Percentiles rank a stretch among this genome's conserved stretches.
Conservation (phyloP, 495 filamentous ascomycete genomes). For the Zalerion maritima region DNA sequence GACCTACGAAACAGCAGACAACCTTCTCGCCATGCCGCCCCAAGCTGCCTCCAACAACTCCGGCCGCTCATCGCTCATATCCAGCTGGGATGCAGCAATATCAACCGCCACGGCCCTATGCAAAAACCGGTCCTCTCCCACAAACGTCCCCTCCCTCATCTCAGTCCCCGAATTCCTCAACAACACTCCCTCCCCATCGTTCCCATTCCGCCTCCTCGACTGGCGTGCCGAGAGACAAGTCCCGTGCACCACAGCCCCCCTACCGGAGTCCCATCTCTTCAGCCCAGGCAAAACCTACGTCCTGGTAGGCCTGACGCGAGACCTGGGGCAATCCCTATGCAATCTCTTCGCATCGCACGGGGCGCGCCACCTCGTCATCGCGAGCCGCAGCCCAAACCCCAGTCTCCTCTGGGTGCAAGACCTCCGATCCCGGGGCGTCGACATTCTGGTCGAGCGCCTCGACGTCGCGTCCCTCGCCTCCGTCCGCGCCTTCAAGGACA, state of each 20-base stretch:
- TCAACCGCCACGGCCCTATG: not conserved
- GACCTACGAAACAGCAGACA: too few relatives aligned
- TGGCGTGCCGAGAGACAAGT: constrained; percentile 22
- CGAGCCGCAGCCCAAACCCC: constrained; percentile 40
- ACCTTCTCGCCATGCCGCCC: too few relatives aligned
- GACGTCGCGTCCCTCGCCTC: constrained; percentile 19
- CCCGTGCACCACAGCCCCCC: constrained; percentile 8
- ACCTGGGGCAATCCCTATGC: constrained; percentile 44
- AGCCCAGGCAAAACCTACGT: constrained; percentile 36
- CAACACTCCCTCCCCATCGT: not conserved
- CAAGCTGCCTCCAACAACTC: too few relatives aligned
- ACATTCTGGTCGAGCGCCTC: constrained; percentile 17
- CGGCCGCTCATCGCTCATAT: constrained; percentile 8
- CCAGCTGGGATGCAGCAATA: constrained; percentile 1
- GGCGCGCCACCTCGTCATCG: constrained; percentile 37
- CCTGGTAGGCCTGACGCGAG: constrained; percentile 41
- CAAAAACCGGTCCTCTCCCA: not conserved
- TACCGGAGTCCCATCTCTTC: constrained; percentile 12
- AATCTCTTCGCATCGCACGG: constrained; percentile 40
- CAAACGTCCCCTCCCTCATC: not conserved
- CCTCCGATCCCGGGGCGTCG: constrained; percentile 17
- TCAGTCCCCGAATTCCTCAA: constrained; percentile 14
- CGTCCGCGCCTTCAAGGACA: constrained; percentile 15
- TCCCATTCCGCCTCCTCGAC: constrained; percentile 19
- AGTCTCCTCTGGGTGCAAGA: constrained; percentile 30